phyloP scores from a whole-genome alignment of 768 basidiomycete genomes.

The Chlorophyllum brunneum region DNA sequence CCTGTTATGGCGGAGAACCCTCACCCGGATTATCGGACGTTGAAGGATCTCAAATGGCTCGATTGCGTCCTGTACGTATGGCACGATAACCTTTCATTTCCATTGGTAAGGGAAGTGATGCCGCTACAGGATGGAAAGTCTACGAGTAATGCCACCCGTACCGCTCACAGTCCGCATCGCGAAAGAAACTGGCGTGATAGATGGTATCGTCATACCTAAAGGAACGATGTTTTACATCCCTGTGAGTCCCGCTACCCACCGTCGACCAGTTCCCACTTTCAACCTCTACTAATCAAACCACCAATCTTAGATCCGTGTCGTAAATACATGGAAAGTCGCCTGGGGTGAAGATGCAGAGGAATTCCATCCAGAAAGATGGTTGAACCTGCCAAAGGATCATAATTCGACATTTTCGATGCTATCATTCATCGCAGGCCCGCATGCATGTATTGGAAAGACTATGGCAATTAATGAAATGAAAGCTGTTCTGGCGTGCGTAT shows the following conservation, averaged over 20 bases:
- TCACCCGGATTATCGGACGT: constrained; percentile 33
- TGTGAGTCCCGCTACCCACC: constrained; percentile 16
- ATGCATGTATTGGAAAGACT: constrained; percentile 44
- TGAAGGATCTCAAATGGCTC: constrained; percentile 36
- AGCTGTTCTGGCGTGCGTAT: constrained; percentile 33
- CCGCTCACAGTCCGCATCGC: constrained; percentile 37
- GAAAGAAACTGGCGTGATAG: constrained; percentile 34
- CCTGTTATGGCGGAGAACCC: constrained; percentile 30
- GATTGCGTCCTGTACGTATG: constrained; percentile 37
- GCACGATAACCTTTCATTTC: background rate
- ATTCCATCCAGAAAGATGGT: constrained; percentile 48
- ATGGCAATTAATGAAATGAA: constrained; percentile 50
- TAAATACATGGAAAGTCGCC: constrained; percentile 46
- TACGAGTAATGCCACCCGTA: constrained; percentile 37
- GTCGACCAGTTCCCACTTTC: background rate
- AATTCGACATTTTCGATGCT: constrained; percentile 33
- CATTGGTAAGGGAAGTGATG: background rate
- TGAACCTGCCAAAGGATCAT: constrained; percentile 32
- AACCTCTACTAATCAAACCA: background rate
- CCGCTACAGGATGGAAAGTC: constrained; percentile 31
- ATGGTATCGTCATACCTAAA: constrained; percentile 39
- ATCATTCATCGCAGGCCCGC: constrained; percentile 44
- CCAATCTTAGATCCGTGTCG: constrained; percentile 37
- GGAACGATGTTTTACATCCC: constrained; percentile 41
- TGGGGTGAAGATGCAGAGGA: constrained; percentile 52